These are phyloP conservation scores for Candida dubliniensis DNA, from an alignment of 1,139 yeast species.

Conservation along the genomic window DNA sequence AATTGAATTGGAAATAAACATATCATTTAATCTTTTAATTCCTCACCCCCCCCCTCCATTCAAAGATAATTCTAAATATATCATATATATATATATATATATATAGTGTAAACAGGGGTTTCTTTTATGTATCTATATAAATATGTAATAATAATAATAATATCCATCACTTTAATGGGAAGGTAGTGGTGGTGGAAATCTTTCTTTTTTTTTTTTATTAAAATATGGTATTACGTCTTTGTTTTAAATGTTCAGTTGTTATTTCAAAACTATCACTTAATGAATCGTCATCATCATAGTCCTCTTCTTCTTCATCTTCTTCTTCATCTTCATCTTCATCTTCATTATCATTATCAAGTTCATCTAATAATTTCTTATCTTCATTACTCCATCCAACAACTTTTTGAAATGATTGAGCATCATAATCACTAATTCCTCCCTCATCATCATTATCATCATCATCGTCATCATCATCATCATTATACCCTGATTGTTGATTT, in stretches of 20 bases:
- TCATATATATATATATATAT: too few relatives aligned
- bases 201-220: neutral
- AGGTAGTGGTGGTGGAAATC: too few relatives aligned
- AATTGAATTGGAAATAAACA: too few relatives aligned
- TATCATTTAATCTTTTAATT: too few relatives aligned
- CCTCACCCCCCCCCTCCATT: too few relatives aligned
- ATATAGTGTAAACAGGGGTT: too few relatives aligned
- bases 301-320: conserved; percentile 4
- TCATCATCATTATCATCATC: conserved; percentile 13
- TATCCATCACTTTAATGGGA: too few relatives aligned
- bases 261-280: conserved; percentile 24
- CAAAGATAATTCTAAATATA: too few relatives aligned
- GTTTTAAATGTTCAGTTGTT: conserved; percentile 10
- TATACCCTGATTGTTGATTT: conserved; percentile 13
- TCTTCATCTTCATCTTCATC: conserved; percentile 12
- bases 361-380: conserved; percentile 1
- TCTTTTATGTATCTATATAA: too few relatives aligned
- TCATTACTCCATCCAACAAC: conserved; percentile 6
- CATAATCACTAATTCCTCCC: conserved; percentile 15
- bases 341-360: conserved; percentile 13
- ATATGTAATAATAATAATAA: too few relatives aligned
- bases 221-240: neutral
- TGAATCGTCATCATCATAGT: conserved; percentile 16
- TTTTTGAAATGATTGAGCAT: conserved; percentile 8
- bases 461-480: conserved; percentile 16